A percentile compares a stretch with the other conserved stretches of the same genome.
phyloP scores from a whole-genome alignment of 805 yeast genomes.

The Danielia oregonensis region DNA sequence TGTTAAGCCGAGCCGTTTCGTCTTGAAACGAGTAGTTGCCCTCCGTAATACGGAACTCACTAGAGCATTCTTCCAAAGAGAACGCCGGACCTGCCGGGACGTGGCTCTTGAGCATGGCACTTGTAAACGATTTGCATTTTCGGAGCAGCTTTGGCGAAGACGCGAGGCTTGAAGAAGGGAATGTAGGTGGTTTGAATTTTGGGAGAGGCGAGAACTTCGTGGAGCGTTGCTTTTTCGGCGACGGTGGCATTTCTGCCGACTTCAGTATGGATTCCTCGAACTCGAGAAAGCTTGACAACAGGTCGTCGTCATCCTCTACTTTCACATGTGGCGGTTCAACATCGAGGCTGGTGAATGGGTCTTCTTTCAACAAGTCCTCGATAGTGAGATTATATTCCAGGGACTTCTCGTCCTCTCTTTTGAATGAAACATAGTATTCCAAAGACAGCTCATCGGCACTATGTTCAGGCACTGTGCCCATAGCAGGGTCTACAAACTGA shows the following conservation, averaged over 20 bases:
- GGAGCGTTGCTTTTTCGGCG: neutral
- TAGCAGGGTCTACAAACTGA: neutral
- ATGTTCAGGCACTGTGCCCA: neutral
- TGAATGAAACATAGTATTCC: neutral
- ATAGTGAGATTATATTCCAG: neutral
- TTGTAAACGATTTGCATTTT: slow-evolving; percentile 1
- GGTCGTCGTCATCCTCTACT: slow-evolving; percentile 2
- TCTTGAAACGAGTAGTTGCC: slow-evolving; percentile 13
- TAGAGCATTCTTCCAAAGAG: slow-evolving; percentile 14
- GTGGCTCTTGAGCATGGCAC: slow-evolving; percentile 1
- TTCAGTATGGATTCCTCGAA: slow-evolving; percentile 1
- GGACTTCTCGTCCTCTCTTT: neutral
- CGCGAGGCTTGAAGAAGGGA: neutral
- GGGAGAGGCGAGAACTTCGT: neutral
- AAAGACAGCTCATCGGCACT: neutral
- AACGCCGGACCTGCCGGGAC: slow-evolving; percentile 6
- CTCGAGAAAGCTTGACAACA: slow-evolving; percentile 1
- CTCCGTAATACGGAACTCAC: slow-evolving; percentile 13
- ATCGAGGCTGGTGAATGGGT: slow-evolving; percentile 1
- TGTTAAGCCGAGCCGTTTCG: slow-evolving; percentile 13
- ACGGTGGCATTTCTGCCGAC: too few relatives aligned
- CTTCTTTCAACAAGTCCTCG: slow-evolving; percentile 1
- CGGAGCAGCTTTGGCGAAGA: slow-evolving; percentile 1
- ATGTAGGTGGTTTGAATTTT: neutral
- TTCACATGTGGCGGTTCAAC: neutral